Percentiles rank a stretch among this genome's conserved stretches.
Conservation (phyloP, 805 yeast species). For the Brettanomyces naardenensis region DNA sequence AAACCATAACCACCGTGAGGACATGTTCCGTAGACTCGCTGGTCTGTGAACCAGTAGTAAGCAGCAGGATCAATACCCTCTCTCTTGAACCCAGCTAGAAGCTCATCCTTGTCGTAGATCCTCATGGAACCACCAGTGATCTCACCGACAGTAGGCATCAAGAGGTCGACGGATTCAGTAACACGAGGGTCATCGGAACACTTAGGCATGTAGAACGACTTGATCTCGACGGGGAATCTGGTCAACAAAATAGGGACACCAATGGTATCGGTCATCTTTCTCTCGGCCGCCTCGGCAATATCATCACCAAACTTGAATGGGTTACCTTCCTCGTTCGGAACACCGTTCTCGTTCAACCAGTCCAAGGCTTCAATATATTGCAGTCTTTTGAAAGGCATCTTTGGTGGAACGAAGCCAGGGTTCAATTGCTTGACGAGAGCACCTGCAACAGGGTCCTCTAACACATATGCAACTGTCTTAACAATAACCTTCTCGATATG, state of each 20-base stretch:
- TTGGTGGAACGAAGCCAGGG: constrained; percentile 83
- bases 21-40: constrained; percentile 93
- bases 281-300: constrained; percentile 98
- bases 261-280: constrained; percentile 94
- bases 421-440: constrained; percentile 84
- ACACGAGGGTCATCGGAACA: constrained; percentile 87
- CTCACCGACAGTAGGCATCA: constrained; percentile 99
- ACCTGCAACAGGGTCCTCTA: constrained; percentile 89
- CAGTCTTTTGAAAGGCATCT: constrained; percentile 84
- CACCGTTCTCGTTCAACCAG: constrained; percentile 94
- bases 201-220: constrained; percentile 96
- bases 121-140: constrained; percentile 99
- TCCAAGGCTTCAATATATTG: constrained; percentile 84
- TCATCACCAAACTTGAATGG: constrained; percentile 95
- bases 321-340: constrained; percentile 92
- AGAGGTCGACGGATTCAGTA: constrained; percentile 95
- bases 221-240: constrained; percentile 94
- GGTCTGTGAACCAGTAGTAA: constrained; percentile 95
- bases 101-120: constrained; percentile 72
- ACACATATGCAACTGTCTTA: constrained; percentile 60
- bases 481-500: constrained; percentile 81
- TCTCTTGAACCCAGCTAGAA: constrained; percentile 85
- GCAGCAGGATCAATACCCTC: constrained; percentile 77
- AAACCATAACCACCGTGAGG: constrained; percentile 99
- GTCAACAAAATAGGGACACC: constrained; percentile 88